phyloP scores from a whole-genome alignment of 176 grass and related monocot genomes.

The Luzula sylvatica region DNA sequence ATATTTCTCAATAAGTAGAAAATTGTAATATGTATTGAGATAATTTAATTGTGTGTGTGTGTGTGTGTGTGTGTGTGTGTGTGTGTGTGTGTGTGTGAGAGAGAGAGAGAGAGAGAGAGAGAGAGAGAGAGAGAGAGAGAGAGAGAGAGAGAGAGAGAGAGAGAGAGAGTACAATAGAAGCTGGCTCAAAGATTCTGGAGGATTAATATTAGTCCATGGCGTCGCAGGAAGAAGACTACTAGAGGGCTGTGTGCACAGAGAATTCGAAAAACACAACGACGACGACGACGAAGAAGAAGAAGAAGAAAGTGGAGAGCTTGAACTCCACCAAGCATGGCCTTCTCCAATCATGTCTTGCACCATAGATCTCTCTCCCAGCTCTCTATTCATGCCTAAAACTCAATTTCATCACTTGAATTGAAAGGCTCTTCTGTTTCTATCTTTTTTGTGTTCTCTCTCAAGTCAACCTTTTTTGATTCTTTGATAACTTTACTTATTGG shows the following conservation, averaged over 20 bases:
- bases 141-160: conserved; percentile 11
- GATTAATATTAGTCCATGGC: background rate
- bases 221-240: background rate
- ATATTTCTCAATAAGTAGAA: too few relatives aligned
- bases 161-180: conserved; percentile 12
- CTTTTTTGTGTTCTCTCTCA: background rate
- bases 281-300: conserved; percentile 4
- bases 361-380: conserved; percentile 15
- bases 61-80: too few relatives aligned
- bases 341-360: conserved; percentile 22
- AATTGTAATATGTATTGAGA: too few relatives aligned
- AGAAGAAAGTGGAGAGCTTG: conserved; percentile 8
- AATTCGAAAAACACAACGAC: conserved; percentile 19
- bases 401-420: conserved; percentile 11
- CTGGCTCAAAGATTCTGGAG: conserved; percentile 18
- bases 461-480: conserved; percentile 20
- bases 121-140: background rate
- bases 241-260: conserved; percentile 1
- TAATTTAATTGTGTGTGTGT: too few relatives aligned
- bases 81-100: background rate
- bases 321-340: conserved; percentile 22
- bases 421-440: background rate
- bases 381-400: conserved; percentile 2
- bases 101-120: conserved; percentile 11
- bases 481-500: conserved; percentile 12